Evolutionary conservation across 2,329 filamentous ascomycete genomes (phyloP).

Genomic region (Exophiala bonariae): DNA sequence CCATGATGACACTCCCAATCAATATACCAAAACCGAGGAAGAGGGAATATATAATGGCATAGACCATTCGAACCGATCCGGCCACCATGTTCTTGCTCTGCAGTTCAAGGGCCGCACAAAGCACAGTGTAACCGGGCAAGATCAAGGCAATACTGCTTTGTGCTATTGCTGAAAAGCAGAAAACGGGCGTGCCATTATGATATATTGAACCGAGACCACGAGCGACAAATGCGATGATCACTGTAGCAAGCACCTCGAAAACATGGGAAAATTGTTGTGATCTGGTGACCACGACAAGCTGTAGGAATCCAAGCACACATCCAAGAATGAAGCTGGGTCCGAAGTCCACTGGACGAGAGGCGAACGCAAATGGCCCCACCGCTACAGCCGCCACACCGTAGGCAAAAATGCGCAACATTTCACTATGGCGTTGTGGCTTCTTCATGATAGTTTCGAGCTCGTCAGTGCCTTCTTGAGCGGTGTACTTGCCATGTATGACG

Average conservation of each 20-base stretch:
- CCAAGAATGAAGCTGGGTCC: slow-evolving; percentile 76
- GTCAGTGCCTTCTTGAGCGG: slow-evolving; percentile 45
- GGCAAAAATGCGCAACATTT: slow-evolving; percentile 59
- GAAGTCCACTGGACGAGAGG: slow-evolving; percentile 73
- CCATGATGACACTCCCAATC: slow-evolving; percentile 64
- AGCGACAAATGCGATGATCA: slow-evolving; percentile 67
- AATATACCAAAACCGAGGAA: slow-evolving; percentile 73
- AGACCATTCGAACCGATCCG: slow-evolving; percentile 72
- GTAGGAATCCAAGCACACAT: slow-evolving; percentile 70
- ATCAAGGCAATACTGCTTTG: slow-evolving; percentile 77
- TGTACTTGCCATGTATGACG: slow-evolving; percentile 47
- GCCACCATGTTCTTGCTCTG: slow-evolving; percentile 69
- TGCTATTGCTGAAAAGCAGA: slow-evolving; percentile 71
- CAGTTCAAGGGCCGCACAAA: slow-evolving; percentile 63
- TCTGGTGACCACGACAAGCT: slow-evolving; percentile 71
- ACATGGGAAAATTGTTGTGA: slow-evolving; percentile 68
- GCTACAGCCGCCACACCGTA: slow-evolving; percentile 75
- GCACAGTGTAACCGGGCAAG: slow-evolving; percentile 66
- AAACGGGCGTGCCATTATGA: slow-evolving; percentile 50
- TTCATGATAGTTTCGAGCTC: slow-evolving; percentile 55
- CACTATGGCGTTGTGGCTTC: slow-evolving; percentile 56
- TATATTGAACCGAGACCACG: slow-evolving; percentile 68
- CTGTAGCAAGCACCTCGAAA: slow-evolving; percentile 63
- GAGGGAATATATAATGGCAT: slow-evolving; percentile 71
- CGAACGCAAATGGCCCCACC: slow-evolving; percentile 79